Conservation (phyloP, 1,284 basidiomycete genomes). For the Boletus holoroseus region DNA sequence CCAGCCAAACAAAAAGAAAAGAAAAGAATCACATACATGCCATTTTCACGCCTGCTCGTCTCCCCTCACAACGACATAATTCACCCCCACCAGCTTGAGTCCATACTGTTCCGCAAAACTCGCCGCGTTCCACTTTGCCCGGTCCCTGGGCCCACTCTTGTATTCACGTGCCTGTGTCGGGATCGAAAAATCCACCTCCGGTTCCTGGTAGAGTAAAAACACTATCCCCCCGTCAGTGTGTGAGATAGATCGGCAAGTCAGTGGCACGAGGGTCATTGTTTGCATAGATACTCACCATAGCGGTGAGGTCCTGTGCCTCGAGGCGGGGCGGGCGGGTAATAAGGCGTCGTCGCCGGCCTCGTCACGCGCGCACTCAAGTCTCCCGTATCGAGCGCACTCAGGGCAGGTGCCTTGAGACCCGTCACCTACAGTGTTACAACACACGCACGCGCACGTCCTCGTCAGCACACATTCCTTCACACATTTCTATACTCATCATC, state of each 20-base stretch:
- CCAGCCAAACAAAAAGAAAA: not conserved
- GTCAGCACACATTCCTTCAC: not conserved
- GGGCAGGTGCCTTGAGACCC: constrained; percentile 46
- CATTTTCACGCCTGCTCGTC: constrained; percentile 10
- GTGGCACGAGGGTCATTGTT: not conserved
- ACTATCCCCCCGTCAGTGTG: constrained; percentile 32
- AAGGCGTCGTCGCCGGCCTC: constrained; percentile 49
- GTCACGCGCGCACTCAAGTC: constrained; percentile 41
- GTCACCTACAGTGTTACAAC: constrained; percentile 40
- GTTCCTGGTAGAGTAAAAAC: constrained; percentile 60
- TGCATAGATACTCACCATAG: constrained; percentile 42
- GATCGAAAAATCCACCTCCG: constrained; percentile 39
- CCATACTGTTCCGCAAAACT: constrained; percentile 49
- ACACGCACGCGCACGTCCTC: not conserved
- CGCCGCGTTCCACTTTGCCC: constrained; percentile 51
- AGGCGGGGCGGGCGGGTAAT: constrained; percentile 53
- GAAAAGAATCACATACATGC: not conserved
- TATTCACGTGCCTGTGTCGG: constrained; percentile 45
- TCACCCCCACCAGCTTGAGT: constrained; percentile 55
- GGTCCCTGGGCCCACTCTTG: constrained; percentile 41
- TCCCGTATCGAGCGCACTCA: constrained; percentile 31
- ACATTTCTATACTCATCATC: no score
- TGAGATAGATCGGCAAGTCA: not conserved
- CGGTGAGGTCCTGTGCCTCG: constrained; percentile 53
- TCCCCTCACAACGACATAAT: constrained; percentile 42